Evolutionary conservation across 176 grass and related monocot species (phyloP).

Genomic region (Musa beccarii): DNA sequence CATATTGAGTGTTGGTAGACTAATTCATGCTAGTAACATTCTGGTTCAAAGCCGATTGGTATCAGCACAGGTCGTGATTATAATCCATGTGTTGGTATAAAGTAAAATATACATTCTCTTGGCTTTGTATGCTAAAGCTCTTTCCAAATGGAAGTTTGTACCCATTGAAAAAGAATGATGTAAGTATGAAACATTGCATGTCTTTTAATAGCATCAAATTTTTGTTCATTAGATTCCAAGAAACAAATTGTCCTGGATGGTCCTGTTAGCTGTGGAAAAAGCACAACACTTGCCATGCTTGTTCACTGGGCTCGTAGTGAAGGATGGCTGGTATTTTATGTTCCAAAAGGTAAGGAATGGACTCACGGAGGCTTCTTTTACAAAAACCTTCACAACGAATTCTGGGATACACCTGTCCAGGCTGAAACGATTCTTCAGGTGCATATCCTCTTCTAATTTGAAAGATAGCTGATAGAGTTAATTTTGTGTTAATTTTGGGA

Average conservation of each 20-base stretch:
- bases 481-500: background rate
- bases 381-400: slow-evolving; percentile 53
- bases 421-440: slow-evolving; percentile 71
- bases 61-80: background rate
- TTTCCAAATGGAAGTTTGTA: background rate
- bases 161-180: background rate
- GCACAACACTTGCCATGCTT: slow-evolving; percentile 89
- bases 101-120: background rate
- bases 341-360: slow-evolving; percentile 84
- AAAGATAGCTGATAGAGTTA: background rate
- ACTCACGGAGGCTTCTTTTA: slow-evolving; percentile 93
- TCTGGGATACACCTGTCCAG: slow-evolving; percentile 80
- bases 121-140: background rate
- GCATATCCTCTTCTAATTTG: slow-evolving; percentile 10
- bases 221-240: slow-evolving; percentile 41
- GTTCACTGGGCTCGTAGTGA: slow-evolving; percentile 93
- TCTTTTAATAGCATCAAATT: slow-evolving; percentile 12
- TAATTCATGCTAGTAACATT: no score
- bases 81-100: background rate
- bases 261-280: slow-evolving; percentile 80
- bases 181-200: background rate
- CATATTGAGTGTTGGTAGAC: no score
- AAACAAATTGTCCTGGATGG: slow-evolving; percentile 94
- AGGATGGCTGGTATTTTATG: slow-evolving; percentile 97
- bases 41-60: no score